These are phyloP conservation scores for Heterobasidion irregulare DNA, from an alignment of 1,284 basidiomycete species.

Conservation along the genomic window DNA sequence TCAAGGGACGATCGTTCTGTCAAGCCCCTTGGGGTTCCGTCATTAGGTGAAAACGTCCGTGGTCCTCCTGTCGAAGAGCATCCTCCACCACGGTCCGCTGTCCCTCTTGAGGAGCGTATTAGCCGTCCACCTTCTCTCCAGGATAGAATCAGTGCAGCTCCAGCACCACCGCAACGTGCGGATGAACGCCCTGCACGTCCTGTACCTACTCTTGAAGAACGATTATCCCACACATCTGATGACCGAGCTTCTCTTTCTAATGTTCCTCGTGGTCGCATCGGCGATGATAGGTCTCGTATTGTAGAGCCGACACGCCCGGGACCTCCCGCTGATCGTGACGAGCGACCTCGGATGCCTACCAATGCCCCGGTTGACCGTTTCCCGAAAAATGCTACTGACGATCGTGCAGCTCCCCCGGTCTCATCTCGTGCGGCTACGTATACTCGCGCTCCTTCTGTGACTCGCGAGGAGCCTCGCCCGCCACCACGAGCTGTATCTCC, in stretches of 20 bases:
- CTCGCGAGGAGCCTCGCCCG: slow-evolving; percentile 18
- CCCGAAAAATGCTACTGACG: slow-evolving; percentile 10
- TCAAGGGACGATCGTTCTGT: background rate
- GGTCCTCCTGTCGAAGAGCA: slow-evolving; percentile 1
- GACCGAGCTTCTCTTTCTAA: slow-evolving; percentile 10
- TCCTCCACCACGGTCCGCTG: slow-evolving; percentile 6
- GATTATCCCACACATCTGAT: slow-evolving; percentile 15
- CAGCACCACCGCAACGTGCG: background rate
- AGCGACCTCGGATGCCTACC: background rate
- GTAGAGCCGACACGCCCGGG: slow-evolving; percentile 8
- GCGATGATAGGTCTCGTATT: slow-evolving; percentile 3
- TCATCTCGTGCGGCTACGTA: slow-evolving; percentile 8
- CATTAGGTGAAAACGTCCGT: background rate
- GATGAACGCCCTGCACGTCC: slow-evolving; percentile 12
- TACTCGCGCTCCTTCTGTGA: slow-evolving; percentile 16
- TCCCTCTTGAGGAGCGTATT: slow-evolving; percentile 5
- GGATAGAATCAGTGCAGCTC: slow-evolving; percentile 16
- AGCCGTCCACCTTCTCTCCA: slow-evolving; percentile 13
- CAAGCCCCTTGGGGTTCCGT: slow-evolving; percentile 2
- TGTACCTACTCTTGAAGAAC: slow-evolving; percentile 16
- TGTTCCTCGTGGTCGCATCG: slow-evolving; percentile 2
- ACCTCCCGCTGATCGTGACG: slow-evolving; percentile 7
- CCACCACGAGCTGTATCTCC: slow-evolving; percentile 17
- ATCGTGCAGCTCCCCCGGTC: slow-evolving; percentile 9
- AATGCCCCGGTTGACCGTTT: slow-evolving; percentile 2